Base-by-base conservation (phyloP, 2,329 filamentous ascomycete species). In the Colletotrichum higginsianum region DNA sequence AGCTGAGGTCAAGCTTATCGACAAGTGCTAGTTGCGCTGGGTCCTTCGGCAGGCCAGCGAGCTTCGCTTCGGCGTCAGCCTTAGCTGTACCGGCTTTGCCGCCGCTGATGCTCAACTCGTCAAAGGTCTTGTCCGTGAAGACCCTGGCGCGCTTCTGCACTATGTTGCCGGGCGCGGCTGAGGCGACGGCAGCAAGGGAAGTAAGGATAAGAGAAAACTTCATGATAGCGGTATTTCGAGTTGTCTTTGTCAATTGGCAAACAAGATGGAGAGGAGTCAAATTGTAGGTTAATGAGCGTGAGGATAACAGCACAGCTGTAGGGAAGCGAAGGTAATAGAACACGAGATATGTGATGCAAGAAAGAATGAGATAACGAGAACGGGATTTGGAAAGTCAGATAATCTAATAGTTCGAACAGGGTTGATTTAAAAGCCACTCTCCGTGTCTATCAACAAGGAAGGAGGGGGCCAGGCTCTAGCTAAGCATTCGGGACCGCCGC, bases 51-150 rank as follows among this genome's bases (percentile, higher is more conserved):
- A 86, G 74, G 71, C 79, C 76, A 74, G 74, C 75, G 68, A 85
- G 78, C 44, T 84, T 81, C 3, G 82, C 79, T 2, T 81, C 74
- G 9, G 85, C 86, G 67, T 86, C 82, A 23, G 82, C 74, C 66
- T 85, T 74, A 16, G 84, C 85, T 66, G 82, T 83, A 50, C 86
- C 86, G 18, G 85, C 85, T 3, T 79, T 79, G 40, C 85, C 85
- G 15, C 80, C 80, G 6, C 83, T 85, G 74, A 87, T 87, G 26
- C 84, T 85, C 72, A 87, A 81, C 40, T 82, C 78, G 69, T 86
- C 76, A 75, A 85, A 87, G 52, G 79, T 76, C 52, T 76, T 77
- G 12, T 80, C 65, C 30, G 77, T 75, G 55, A 84, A 79, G 30
- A 82, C 80, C 7, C 30, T 7, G 30, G 76, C 40, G 38, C 75